Percentiles rank a stretch among this genome's conserved stretches.
These are phyloP conservation scores for Mollisia scopiformis DNA, from an alignment of 2,329 filamentous ascomycete species.

Conservation along the genomic window DNA sequence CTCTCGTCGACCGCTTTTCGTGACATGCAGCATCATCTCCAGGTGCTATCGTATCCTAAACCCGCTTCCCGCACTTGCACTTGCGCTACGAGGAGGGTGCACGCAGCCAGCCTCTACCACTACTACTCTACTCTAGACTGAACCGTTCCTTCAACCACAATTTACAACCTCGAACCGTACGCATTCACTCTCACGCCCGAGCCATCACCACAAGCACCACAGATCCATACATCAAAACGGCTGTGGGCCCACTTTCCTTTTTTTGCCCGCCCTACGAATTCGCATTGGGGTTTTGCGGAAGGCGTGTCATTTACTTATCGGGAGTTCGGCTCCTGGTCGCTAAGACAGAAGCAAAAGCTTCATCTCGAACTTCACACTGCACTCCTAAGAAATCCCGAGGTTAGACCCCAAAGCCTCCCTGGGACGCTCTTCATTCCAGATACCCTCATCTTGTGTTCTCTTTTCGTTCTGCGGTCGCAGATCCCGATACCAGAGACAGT, in stretches of 20 bases:
- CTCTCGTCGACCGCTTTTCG: neutral
- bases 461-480: neutral
- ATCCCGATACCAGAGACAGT: neutral
- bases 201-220: neutral
- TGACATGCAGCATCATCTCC: too few species aligned
- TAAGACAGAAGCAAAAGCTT: neutral
- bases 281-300: neutral
- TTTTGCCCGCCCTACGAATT: too few species aligned
- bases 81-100: neutral
- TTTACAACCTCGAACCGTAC: neutral
- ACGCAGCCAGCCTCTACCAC: neutral
- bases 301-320: neutral
- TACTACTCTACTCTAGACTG: too few species aligned
- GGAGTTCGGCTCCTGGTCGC: too few species aligned
- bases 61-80: neutral
- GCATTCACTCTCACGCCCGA: too few species aligned
- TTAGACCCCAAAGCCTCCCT: neutral
- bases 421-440: neutral
- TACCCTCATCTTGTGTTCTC: neutral
- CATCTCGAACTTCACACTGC: too few species aligned
- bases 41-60: neutral
- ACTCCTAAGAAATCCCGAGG: neutral
- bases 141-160: too few species aligned
- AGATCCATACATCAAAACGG: too few species aligned
- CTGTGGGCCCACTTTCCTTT: neutral